These are phyloP conservation scores for Trichocladium uniseriatum DNA, from an alignment of 495 filamentous ascomycete species.

Conservation along the genomic window DNA sequence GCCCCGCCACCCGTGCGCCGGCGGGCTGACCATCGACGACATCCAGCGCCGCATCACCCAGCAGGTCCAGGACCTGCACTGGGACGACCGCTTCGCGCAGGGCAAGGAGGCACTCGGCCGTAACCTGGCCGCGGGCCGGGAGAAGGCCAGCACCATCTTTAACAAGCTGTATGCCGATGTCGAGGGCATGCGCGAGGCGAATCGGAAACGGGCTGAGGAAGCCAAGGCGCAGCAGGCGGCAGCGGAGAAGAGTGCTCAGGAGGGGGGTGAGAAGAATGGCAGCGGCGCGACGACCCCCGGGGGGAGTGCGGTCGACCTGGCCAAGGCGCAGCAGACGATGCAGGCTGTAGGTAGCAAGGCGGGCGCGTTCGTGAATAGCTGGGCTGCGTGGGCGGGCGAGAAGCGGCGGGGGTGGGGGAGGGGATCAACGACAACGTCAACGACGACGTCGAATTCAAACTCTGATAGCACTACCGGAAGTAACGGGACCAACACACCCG, in stretches of 20 bases:
- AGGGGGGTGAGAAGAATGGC: slow-evolving; percentile 9
- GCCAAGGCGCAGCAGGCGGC: slow-evolving; percentile 35
- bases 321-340: slow-evolving; percentile 58
- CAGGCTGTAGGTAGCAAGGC: slow-evolving; percentile 63
- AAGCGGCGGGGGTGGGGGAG: slow-evolving; percentile 53
- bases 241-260: no score
- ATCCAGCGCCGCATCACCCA: slow-evolving; percentile 83
- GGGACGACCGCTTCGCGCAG: slow-evolving; percentile 73
- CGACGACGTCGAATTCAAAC: not conserved
- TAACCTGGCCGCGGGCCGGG: slow-evolving; percentile 70
- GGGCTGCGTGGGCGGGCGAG: slow-evolving; percentile 91
- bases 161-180: slow-evolving; percentile 85
- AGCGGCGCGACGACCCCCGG: no score
- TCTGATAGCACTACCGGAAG: no score
- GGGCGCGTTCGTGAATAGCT: slow-evolving; percentile 82
- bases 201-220: slow-evolving; percentile 60
- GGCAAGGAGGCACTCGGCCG: slow-evolving; percentile 69
- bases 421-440: no score
- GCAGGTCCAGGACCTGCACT: slow-evolving; percentile 78
- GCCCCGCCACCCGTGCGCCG: slow-evolving; percentile 85
- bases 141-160: slow-evolving; percentile 75
- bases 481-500: no score
- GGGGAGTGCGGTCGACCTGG: slow-evolving; percentile 50
- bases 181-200: slow-evolving; percentile 73
- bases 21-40: slow-evolving; percentile 91